Percentiles rank a stretch among this genome's conserved stretches.
Conservation (phyloP, 352 stramenopile species). For the Phytophthora citricola region DNA sequence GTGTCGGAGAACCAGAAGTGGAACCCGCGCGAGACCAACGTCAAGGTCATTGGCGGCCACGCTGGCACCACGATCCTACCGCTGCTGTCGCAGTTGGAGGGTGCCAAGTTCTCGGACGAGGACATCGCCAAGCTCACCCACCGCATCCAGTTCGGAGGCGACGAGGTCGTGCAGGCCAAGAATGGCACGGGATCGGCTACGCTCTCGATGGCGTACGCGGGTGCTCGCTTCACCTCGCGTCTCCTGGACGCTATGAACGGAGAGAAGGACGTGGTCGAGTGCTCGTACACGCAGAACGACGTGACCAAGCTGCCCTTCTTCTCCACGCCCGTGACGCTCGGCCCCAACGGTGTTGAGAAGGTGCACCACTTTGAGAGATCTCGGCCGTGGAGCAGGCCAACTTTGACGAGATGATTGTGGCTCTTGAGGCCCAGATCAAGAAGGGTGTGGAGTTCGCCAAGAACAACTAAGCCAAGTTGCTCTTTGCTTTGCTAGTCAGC, state of each 20-base stretch:
- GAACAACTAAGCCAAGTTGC: constrained; percentile 45
- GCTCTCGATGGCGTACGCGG: constrained; percentile 99
- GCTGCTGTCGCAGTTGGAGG: constrained; percentile 96
- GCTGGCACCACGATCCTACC: constrained; percentile 99
- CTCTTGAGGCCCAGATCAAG: constrained; percentile 88
- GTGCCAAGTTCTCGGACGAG: constrained; percentile 94
- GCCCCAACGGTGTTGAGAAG: constrained; percentile 96
- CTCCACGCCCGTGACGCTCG: constrained; percentile 95
- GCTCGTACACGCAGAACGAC: constrained; percentile 97
- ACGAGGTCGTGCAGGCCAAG: constrained; percentile 98
- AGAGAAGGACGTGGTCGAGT: constrained; percentile 95
- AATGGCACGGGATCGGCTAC: constrained; percentile 98
- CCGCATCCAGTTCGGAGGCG: constrained; percentile 94
- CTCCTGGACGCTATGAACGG: constrained; percentile 96
- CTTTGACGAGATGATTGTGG: constrained; percentile 91
- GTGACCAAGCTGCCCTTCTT: constrained; percentile 97
- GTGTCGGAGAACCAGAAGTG: constrained; percentile 79
- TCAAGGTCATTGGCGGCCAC: constrained; percentile 98
- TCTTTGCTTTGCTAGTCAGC: constrained; percentile 1
- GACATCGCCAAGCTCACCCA: constrained; percentile 96
- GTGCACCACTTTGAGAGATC: constrained; percentile 92
- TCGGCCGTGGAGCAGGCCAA: constrained; percentile 86
- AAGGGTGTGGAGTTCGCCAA: constrained; percentile 90
- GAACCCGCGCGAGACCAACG: constrained; percentile 81
- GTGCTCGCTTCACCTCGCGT: constrained; percentile 93